Conservation (phyloP, 768 basidiomycete genomes). For the Dioszegia hungarica region DNA sequence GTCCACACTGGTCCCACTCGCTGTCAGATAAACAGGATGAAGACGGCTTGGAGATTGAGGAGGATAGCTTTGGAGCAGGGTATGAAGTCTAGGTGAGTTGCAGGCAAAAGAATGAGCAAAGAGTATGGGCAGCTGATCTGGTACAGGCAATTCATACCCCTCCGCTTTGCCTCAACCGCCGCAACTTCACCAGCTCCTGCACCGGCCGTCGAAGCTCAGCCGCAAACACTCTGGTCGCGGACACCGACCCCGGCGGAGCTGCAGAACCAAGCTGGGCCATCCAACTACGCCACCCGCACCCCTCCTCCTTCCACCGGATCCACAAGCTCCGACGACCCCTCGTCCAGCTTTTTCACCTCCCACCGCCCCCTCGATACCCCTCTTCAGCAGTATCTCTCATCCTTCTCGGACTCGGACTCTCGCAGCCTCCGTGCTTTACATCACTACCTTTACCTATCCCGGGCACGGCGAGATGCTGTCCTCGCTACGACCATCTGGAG, state of each 20-base stretch:
- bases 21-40: too few species aligned
- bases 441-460: neutral
- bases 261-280: slow-evolving; percentile 1
- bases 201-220: neutral
- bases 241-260: neutral
- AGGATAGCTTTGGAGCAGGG: neutral
- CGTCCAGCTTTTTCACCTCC: neutral
- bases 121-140: neutral
- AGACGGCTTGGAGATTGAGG: slow-evolving; percentile 1
- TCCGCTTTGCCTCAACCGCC: neutral
- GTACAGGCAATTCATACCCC: neutral
- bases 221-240: too few species aligned
- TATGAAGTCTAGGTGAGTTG: neutral
- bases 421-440: neutral
- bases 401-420: neutral
- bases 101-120: too few species aligned
- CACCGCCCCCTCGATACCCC: neutral
- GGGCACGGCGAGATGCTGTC: neutral
- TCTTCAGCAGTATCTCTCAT: neutral
- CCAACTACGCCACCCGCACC: neutral
- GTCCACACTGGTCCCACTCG: too few species aligned
- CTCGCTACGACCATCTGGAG: neutral
- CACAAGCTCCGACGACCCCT: neutral
- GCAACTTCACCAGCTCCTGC: neutral
- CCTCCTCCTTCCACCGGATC: neutral